Conservation (phyloP, 106 monocot genomes). For the Amphibolis antarctica region DNA sequence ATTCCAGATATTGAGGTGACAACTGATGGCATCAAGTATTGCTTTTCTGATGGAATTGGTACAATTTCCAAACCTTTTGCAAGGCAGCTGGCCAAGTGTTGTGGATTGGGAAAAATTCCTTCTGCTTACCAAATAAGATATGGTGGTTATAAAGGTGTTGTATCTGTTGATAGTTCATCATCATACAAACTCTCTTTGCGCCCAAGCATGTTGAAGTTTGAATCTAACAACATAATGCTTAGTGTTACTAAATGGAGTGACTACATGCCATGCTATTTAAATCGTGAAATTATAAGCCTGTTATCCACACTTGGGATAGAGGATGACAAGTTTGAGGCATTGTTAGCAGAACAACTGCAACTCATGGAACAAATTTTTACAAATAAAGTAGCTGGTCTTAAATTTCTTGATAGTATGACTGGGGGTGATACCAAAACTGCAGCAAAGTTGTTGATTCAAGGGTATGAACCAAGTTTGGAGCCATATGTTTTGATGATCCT, state of each 20-base stretch:
- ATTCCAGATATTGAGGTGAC: constrained; percentile 63
- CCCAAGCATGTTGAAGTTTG: constrained; percentile 83
- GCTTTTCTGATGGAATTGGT: constrained; percentile 97
- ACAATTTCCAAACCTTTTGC: constrained; percentile 77
- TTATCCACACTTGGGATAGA: constrained; percentile 72
- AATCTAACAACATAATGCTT: constrained; percentile 71
- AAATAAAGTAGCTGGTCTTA: constrained; percentile 47
- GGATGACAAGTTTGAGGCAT: constrained; percentile 50
- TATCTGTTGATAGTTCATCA: constrained; percentile 63
- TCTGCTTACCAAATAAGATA: constrained; percentile 98
- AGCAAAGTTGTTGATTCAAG: constrained; percentile 50
- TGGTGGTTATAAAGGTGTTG: constrained; percentile 92
- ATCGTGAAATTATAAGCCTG: constrained; percentile 78
- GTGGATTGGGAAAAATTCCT: constrained; percentile 47
- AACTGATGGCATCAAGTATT: constrained; percentile 57
- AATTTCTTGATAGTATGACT: constrained; percentile 32
- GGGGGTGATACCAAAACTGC: constrained; percentile 39
- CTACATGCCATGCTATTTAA: constrained; percentile 62
- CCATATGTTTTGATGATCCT: constrained; percentile 76
- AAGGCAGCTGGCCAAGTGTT: constrained; percentile 41
- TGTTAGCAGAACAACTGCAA: constrained; percentile 39
- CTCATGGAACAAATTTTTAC: constrained; percentile 43
- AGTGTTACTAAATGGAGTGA: constrained; percentile 64
- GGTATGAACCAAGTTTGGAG: constrained; percentile 61
- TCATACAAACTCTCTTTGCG: constrained; percentile 73